Base-by-base conservation (phyloP, 2,329 filamentous ascomycete genomes). In the Teratosphaeria destructans region DNA sequence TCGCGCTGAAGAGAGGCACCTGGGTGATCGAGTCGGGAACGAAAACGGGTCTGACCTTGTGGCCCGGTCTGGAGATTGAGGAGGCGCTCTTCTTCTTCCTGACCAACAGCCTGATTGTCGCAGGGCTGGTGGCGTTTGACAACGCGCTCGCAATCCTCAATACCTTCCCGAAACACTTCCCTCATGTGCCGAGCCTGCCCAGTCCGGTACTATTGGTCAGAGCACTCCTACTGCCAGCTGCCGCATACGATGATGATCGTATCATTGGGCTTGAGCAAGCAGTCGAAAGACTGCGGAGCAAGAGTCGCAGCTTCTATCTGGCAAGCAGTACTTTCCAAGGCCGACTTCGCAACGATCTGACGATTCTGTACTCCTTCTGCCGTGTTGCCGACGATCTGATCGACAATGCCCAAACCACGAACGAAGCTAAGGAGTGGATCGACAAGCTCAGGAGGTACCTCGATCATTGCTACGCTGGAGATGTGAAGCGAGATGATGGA, bases 291-390 rank as follows among this genome's bases (percentile, higher is more conserved):
- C 73, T 90, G 7, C 74, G 79, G 56, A 77, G 76, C 58, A 90
- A 90, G 68, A 90, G 86, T 65, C 80, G 86, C 55, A 89, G 86
- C 65, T 90, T 90, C 70, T 89, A 88, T 64, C 75, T 90, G 5
- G 88, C 87, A 0, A 88, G 85, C 63, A 82, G 84, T 0, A 82
- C 84, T 0, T 90, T 91, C 63, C 79, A 83, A 47, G 86, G 86
- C 1, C 80, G 84, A 27, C 74, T 90, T 7, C 80, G 87, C 5
- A 84, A 86, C 34, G 87, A 90, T 64, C 70, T 90, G 12, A 79
- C 88, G 29, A 73, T 88, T 1, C 73, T 90, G 3, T 90, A 90
- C 68, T 87, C 86, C 0, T 90, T 89, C 68, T 90, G 87, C 65
- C 80, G 87, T 11, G 82, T 89, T 10, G 86, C 86, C 1, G 88